Evolutionary conservation across 176 grass and related monocot genomes (phyloP).

Genomic region (Carex parvula): DNA sequence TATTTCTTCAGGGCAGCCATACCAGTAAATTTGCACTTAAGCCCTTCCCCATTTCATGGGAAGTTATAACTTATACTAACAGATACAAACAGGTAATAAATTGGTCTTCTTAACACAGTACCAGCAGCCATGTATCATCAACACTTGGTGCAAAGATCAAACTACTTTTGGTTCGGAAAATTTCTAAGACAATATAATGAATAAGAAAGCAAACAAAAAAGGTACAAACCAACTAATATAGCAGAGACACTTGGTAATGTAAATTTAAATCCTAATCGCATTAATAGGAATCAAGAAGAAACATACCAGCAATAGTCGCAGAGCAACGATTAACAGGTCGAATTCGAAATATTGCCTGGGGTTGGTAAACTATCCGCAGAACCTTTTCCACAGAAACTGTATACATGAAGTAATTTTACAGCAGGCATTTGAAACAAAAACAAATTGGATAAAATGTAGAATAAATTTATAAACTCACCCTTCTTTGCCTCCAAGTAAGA

Average conservation of each 20-base stretch:
- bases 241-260: not conserved
- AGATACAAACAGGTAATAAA: not conserved
- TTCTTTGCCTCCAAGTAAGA: conserved; percentile 76
- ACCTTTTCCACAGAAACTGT: conserved; percentile 85
- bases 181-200: not conserved
- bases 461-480: conserved; percentile 32
- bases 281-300: not conserved
- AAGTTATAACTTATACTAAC: not conserved
- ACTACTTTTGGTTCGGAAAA: not conserved
- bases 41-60: not conserved
- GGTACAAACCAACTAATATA: not conserved
- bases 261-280: conserved; percentile 12
- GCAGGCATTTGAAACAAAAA: not conserved
- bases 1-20: too few species aligned
- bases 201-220: not conserved
- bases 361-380: conserved; percentile 73
- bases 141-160: not conserved
- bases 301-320: conserved; percentile 75
- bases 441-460: not conserved
- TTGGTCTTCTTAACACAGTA: not conserved
- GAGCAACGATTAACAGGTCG: conserved; percentile 81
- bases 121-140: not conserved
- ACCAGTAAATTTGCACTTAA: too few species aligned
- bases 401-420: not conserved
- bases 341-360: conserved; percentile 90